Percentiles rank a stretch among this genome's conserved stretches.
phyloP scores from a whole-genome alignment of 768 basidiomycete genomes.

The Phaeotremella fagi region DNA sequence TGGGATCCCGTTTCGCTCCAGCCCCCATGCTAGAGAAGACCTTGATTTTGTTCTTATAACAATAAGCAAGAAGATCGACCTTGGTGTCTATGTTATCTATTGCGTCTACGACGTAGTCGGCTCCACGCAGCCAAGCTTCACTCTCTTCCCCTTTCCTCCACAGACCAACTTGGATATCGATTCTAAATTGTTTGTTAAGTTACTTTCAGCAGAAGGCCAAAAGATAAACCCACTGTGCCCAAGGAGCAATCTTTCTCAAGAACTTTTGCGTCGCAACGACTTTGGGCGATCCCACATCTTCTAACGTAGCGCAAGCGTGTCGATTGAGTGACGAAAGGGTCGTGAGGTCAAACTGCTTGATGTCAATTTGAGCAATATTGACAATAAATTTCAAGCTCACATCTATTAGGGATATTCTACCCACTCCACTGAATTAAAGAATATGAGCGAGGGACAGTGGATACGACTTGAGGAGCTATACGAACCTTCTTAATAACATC shows the following conservation, averaged over 20 bases:
- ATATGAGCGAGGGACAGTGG: not conserved
- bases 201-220: not conserved
- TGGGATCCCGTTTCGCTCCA: constrained; percentile 89
- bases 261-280: constrained; percentile 69
- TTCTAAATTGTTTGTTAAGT: constrained; percentile 34
- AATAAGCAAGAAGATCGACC: constrained; percentile 86
- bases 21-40: constrained; percentile 98
- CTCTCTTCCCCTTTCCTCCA: constrained; percentile 75
- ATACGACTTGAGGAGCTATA: not conserved
- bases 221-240: constrained; percentile 56
- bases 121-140: constrained; percentile 66
- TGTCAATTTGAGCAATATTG: not conserved
- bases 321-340: constrained; percentile 91
- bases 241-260: constrained; percentile 66
- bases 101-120: constrained; percentile 97
- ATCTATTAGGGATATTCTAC: constrained; percentile 44
- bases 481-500: constrained; percentile 81
- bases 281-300: constrained; percentile 91
- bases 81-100: constrained; percentile 98
- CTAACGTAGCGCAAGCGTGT: constrained; percentile 81
- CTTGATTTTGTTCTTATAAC: constrained; percentile 72
- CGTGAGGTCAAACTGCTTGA: constrained; percentile 83
- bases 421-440: constrained; percentile 40
- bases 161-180: constrained; percentile 76
- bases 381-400: constrained; percentile 18